Percentiles rank a stretch among this genome's conserved stretches.
Evolutionary conservation across 2,329 filamentous ascomycete genomes (phyloP).

Genomic region (Fusarium kyushuense): DNA sequence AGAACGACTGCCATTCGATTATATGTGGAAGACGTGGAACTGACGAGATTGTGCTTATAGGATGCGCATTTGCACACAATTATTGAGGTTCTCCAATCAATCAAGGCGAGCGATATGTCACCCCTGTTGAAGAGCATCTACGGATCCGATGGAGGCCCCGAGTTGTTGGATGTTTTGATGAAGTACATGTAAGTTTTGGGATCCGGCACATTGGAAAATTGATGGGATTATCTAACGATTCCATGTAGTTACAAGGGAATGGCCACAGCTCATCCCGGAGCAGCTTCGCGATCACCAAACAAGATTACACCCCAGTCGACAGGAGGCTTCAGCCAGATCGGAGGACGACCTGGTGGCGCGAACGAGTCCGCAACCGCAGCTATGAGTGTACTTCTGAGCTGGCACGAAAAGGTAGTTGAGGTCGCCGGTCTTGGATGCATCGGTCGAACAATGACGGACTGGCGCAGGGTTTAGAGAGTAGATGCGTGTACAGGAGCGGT

Average conservation of each 20-base stretch:
- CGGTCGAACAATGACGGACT: constrained; percentile 94
- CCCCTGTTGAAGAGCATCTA: constrained; percentile 87
- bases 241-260: constrained; percentile 86
- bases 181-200: constrained; percentile 85
- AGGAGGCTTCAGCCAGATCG: constrained; percentile 84
- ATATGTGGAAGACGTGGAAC: neutral
- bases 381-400: constrained; percentile 97
- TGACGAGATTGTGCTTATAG: constrained; percentile 57
- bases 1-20: neutral
- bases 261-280: constrained; percentile 62
- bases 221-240: constrained; percentile 21
- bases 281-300: constrained; percentile 58
- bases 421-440: constrained; percentile 92
- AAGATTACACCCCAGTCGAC: constrained; percentile 79
- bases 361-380: constrained; percentile 81
- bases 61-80: constrained; percentile 89
- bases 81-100: constrained; percentile 93
- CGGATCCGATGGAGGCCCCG: constrained; percentile 80
- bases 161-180: constrained; percentile 92
- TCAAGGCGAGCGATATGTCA: constrained; percentile 96
- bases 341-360: constrained; percentile 63
- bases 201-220: neutral
- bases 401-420: constrained; percentile 99
- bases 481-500: constrained; percentile 20
- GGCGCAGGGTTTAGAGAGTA: constrained; percentile 74